Percentiles rank a stretch among this genome's conserved stretches.
Conservation (phyloP, 371 early-diverging fungal genomes). For the Capillidium rhysosporum region DNA sequence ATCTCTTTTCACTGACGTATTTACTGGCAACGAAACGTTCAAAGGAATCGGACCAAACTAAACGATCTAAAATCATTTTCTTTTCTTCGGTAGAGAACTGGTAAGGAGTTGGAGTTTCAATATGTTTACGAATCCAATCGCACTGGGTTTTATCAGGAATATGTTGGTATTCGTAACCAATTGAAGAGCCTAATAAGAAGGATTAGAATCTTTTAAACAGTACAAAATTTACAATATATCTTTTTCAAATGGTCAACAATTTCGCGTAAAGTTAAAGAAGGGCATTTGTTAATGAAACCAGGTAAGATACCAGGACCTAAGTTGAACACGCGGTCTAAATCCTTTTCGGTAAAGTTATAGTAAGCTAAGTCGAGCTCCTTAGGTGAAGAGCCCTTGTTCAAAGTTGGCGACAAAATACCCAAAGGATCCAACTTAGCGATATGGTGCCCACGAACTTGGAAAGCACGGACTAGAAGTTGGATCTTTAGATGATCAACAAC, state of each 20-base stretch:
- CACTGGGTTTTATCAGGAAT: slow-evolving; percentile 49
- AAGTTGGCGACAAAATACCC: too few relatives aligned
- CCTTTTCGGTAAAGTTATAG: slow-evolving; percentile 78
- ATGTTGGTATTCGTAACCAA: slow-evolving; percentile 94
- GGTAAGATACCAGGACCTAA: slow-evolving; percentile 58
- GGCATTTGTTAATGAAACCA: slow-evolving; percentile 42
- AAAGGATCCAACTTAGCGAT: slow-evolving; percentile 78
- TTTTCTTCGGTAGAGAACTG: not conserved
- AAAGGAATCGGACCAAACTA: slow-evolving; percentile 28
- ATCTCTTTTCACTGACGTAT: slow-evolving; percentile 87
- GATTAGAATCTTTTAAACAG: slow-evolving; percentile 9
- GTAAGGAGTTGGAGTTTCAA: not conserved
- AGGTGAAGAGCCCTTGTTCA: slow-evolving; percentile 12
- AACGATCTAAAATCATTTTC: not conserved
- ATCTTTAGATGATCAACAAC: slow-evolving; percentile 91
- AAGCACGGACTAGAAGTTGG: slow-evolving; percentile 84
- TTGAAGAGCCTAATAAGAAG: slow-evolving; percentile 37
- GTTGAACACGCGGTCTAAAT: slow-evolving; percentile 5
- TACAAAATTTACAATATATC: slow-evolving; percentile 56
- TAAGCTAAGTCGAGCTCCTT: slow-evolving; percentile 69
- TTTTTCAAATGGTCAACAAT: slow-evolving; percentile 57
- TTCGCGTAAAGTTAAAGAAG: slow-evolving; percentile 42
- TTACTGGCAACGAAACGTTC: slow-evolving; percentile 91
- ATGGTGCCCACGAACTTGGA: slow-evolving; percentile 65
- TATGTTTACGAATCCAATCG: slow-evolving; percentile 42